phyloP scores from a whole-genome alignment of 441 rosid species.

The Bocquillonia castaneifolia region DNA sequence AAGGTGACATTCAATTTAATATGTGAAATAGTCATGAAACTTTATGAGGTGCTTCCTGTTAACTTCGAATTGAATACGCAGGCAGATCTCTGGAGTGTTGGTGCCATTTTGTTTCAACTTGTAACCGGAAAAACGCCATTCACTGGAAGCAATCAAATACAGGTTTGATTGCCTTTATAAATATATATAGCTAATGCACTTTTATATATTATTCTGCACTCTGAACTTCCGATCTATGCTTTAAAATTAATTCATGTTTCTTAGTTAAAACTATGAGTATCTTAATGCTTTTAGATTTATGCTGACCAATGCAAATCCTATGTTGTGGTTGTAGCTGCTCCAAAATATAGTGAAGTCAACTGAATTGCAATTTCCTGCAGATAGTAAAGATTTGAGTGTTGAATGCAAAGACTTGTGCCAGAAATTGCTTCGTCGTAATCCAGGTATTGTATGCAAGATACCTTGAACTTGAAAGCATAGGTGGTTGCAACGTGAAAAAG shows the following conservation, averaged over 20 bases:
- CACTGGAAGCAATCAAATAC: slow-evolving; percentile 82
- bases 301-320: slow-evolving; percentile 21
- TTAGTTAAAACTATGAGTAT: slow-evolving; percentile 3
- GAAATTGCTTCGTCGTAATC: slow-evolving; percentile 85
- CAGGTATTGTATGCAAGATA: slow-evolving; percentile 48
- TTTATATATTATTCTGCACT: neutral
- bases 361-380: slow-evolving; percentile 67
- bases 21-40: neutral
- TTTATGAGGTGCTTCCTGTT: slow-evolving; percentile 23
- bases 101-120: slow-evolving; percentile 91
- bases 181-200: neutral
- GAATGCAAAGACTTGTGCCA: slow-evolving; percentile 84
- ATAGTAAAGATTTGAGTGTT: slow-evolving; percentile 48
- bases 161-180: slow-evolving; percentile 42
- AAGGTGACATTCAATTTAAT: slow-evolving; percentile 51
- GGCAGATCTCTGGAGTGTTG: slow-evolving; percentile 99
- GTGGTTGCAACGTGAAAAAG: slow-evolving; percentile 8
- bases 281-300: slow-evolving; percentile 15
- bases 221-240: slow-evolving; percentile 1
- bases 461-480: slow-evolving; percentile 15
- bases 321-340: slow-evolving; percentile 59
- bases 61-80: slow-evolving; percentile 47
- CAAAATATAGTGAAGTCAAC: slow-evolving; percentile 82
- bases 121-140: slow-evolving; percentile 91
- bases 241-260: slow-evolving; percentile 11